phyloP scores from a whole-genome alignment of 2,329 filamentous ascomycete species.

The Chaetomium sp. region DNA sequence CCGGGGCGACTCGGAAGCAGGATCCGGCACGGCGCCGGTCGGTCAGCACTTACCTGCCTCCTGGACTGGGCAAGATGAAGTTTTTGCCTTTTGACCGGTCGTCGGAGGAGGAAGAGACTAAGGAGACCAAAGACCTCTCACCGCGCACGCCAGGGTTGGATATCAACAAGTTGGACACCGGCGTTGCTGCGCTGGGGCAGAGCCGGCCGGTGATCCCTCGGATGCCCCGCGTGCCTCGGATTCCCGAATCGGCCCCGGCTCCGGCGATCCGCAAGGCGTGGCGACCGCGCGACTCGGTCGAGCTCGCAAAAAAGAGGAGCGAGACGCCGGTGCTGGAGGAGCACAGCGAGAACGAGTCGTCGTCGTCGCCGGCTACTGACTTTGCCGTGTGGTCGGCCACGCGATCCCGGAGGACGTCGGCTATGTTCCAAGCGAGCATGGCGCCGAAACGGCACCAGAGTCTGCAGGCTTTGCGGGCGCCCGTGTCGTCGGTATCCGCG shows the following conservation, averaged over 20 bases:
- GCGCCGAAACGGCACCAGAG: conserved; percentile 16
- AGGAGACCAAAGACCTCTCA: too few species aligned
- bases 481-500: conserved; percentile 15
- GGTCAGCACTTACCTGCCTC: conserved; percentile 18
- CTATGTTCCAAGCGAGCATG: conserved; percentile 3
- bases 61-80: neutral
- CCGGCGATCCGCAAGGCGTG: conserved; percentile 9
- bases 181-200: neutral
- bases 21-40: conserved; percentile 17
- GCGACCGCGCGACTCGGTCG: conserved; percentile 21
- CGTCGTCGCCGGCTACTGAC: conserved; percentile 11
- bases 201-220: conserved; percentile 3
- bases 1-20: neutral
- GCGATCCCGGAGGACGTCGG: conserved; percentile 16
- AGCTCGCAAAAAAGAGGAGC: conserved; percentile 16
- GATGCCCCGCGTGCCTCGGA: neutral
- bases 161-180: neutral
- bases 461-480: conserved; percentile 17
- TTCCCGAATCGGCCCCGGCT: conserved; percentile 8
- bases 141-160: neutral
- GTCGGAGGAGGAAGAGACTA: neutral
- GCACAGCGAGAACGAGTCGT: conserved; percentile 2
- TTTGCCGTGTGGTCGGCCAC: conserved; percentile 16
- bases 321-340: conserved; percentile 4
- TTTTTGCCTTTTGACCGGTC: neutral